Base-by-base conservation (phyloP, 2,329 filamentous ascomycete genomes). In the Colletotrichum lindemuthianum region DNA sequence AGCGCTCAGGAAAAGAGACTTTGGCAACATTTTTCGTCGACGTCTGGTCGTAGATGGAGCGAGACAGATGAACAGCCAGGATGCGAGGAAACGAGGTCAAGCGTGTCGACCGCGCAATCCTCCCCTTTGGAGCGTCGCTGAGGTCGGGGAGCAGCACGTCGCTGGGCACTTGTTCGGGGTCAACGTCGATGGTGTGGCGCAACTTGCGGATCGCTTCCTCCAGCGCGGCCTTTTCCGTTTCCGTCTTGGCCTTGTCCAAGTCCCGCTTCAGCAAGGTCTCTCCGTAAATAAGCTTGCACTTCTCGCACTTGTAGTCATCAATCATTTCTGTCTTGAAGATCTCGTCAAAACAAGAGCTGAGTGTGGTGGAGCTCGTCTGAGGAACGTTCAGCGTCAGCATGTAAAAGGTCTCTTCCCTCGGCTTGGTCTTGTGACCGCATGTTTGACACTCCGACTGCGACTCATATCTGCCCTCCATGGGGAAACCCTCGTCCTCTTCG, bases 291-390 rank as follows among this genome's bases (percentile, higher is more conserved):
- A 99, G 83, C 24, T 93, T 88, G 74, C 96, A 99, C 78, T 89
- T 92, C 72, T 97, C 96, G 79, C 96, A 99, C 70, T 92, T 94
- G 82, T 96, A 99, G 75, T 97, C 96, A 68, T 98, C 95, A 69
- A 99, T 97, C 74, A 93, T 91, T 76, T 99, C 96, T 0, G 92
- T 93, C 78, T 97, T 97, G 70, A 99, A 90, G 77, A 97, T 90
- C 44, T 92, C 92, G 72, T 99, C 96, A 71, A 99, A 96, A 76
- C 96, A 99, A 8, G 89, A 84, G 73, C 91, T 93, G 13, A 99
- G 84, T 0, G 92, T 90, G 0, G 94, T 94, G 2, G 92, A 91
- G 54, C 85, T 88, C 67, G 90, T 87, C 74, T 96, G 92, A 0
- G 96, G 96, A 4, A 99, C 96, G 71, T 93, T 93, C 57, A 99